Conservation (phyloP, 2,329 filamentous ascomycete species). For the Diaporthe capsici region DNA sequence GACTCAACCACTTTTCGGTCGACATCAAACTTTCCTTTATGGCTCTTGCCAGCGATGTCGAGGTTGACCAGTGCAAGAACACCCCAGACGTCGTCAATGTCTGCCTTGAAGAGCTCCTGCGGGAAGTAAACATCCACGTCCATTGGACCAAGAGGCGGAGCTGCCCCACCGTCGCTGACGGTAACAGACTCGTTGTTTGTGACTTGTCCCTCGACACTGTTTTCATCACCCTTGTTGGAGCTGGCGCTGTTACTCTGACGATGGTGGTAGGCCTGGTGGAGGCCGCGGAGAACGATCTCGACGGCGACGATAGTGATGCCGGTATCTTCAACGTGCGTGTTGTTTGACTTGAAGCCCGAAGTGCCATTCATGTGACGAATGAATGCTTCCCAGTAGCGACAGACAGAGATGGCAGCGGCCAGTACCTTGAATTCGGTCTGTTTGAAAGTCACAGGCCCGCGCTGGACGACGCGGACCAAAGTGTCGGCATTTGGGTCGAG, state of each 20-base stretch:
- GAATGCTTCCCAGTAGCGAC: conserved; percentile 6
- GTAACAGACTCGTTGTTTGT: neutral
- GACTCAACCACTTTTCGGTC: neutral
- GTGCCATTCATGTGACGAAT: neutral
- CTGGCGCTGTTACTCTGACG: neutral
- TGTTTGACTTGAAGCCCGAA: neutral
- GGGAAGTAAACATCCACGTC: neutral
- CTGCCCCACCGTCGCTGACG: too few relatives aligned
- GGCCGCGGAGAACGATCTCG: neutral
- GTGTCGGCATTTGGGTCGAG: conserved; percentile 1
- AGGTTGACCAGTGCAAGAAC: neutral
- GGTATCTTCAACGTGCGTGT: conserved; percentile 2
- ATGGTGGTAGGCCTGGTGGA: neutral
- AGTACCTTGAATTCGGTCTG: neutral
- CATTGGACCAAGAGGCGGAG: too few relatives aligned
- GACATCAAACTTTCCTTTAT: neutral
- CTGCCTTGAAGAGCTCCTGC: neutral
- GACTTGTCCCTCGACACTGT: neutral
- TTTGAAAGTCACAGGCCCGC: neutral
- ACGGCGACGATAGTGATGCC: neutral
- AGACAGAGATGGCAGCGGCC: neutral
- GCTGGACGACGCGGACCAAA: neutral
- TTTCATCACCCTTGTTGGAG: neutral
- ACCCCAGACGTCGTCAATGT: conserved; percentile 9
- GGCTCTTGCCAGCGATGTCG: neutral